Evolutionary conservation across 2,329 filamentous ascomycete genomes (phyloP).

Genomic region (Lecanicillium sp.): DNA sequence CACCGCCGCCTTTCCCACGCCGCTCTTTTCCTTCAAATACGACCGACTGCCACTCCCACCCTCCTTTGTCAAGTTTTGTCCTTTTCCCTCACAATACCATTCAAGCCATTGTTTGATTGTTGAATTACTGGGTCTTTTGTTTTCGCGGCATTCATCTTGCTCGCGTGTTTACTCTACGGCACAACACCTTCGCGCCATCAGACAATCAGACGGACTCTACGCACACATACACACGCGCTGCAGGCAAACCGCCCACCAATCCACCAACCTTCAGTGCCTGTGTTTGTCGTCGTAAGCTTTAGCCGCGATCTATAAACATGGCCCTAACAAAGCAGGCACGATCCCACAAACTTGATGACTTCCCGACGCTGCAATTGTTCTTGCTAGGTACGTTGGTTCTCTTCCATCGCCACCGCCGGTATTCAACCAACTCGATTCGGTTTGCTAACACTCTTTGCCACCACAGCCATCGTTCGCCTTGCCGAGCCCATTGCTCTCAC

Average conservation of each 20-base stretch:
- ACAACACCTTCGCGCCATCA: no score
- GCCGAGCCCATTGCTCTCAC: conserved; percentile 90
- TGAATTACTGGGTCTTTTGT: not conserved
- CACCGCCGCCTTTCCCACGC: no score
- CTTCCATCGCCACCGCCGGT: not conserved
- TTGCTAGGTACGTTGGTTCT: conserved; percentile 61
- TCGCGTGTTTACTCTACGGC: not conserved
- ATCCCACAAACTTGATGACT: conserved; percentile 59
- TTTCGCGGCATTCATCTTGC: not conserved
- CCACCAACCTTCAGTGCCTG: conserved; percentile 19
- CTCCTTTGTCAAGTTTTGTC: conserved; percentile 8
- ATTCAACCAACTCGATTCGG: not conserved
- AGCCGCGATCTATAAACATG: conserved; percentile 37
- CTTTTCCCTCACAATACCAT: conserved; percentile 3
- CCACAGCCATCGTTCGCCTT: conserved; percentile 76
- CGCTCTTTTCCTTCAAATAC: conserved; percentile 7
- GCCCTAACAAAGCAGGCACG: conserved; percentile 40
- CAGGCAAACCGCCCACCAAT: conserved; percentile 1
- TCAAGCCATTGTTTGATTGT: not conserved
- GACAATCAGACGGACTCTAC: conserved; percentile 7
- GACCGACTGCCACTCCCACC: conserved; percentile 7
- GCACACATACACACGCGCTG: conserved; percentile 16
- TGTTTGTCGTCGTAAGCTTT: conserved; percentile 36
- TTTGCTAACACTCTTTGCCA: conserved; percentile 11
- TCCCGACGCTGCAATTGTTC: conserved; percentile 76